phyloP scores from a whole-genome alignment of 164 flowering plant genomes.

The Umbilicus rupestris region DNA sequence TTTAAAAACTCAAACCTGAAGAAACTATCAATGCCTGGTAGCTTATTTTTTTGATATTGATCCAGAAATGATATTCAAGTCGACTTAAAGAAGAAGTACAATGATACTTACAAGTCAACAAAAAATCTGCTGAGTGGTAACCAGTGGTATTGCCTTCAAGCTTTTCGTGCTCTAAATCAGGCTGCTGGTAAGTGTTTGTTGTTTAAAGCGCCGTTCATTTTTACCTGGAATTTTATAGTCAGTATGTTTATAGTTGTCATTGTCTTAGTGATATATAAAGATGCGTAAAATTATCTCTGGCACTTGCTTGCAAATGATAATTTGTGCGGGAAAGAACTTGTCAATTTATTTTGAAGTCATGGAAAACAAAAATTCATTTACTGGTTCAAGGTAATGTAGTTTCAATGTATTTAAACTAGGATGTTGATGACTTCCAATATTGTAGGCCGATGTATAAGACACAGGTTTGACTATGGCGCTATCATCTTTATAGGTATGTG shows the following conservation, averaged over 20 bases:
- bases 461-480: conserved; percentile 86
- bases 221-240: neutral
- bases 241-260: neutral
- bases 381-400: too few relatives aligned
- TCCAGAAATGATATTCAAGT: conserved; percentile 77
- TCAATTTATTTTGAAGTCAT: too few relatives aligned
- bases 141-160: conserved; percentile 94
- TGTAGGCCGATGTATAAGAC: conserved; percentile 91
- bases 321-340: too few relatives aligned
- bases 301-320: neutral
- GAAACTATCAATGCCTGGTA: neutral
- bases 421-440: conserved; percentile 9
- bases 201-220: neutral
- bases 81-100: conserved; percentile 71
- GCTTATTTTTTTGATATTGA: conserved; percentile 7
- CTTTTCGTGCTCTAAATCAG: conserved; percentile 95
- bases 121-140: conserved; percentile 74
- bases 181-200: conserved; percentile 58
- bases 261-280: neutral
- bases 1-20: neutral
- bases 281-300: neutral
- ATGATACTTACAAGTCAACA: conserved; percentile 61
- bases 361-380: too few relatives aligned
- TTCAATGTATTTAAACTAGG: neutral
- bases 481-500: conserved; percentile 69